Evolutionary conservation across 2,329 filamentous ascomycete genomes (phyloP).

Genomic region (Aspergillus melleus): DNA sequence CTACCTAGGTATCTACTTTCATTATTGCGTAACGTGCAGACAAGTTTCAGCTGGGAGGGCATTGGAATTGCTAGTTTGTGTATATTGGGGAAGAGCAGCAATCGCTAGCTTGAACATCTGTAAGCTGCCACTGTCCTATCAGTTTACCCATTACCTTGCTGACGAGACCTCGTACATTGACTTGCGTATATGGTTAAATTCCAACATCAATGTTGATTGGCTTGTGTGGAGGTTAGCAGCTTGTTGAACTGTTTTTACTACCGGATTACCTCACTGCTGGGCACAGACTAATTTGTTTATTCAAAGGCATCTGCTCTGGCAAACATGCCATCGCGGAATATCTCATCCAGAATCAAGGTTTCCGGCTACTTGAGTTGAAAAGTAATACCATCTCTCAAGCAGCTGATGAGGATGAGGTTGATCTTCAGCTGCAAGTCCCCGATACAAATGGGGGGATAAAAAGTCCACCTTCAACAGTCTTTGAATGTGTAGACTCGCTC

Average conservation of each 20-base stretch:
- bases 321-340: constrained; percentile 89
- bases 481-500: constrained; percentile 65
- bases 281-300: constrained; percentile 16
- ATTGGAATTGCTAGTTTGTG: too few relatives aligned
- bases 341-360: constrained; percentile 79
- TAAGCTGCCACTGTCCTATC: neutral
- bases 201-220: constrained; percentile 50
- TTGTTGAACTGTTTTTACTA: neutral
- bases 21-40: too few relatives aligned
- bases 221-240: constrained; percentile 49
- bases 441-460: constrained; percentile 19
- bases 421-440: constrained; percentile 28
- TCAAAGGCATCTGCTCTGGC: constrained; percentile 82
- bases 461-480: constrained; percentile 38
- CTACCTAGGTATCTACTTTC: neutral
- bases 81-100: neutral
- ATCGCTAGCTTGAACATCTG: neutral
- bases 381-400: constrained; percentile 24
- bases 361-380: constrained; percentile 68
- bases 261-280: neutral
- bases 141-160: neutral
- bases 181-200: neutral
- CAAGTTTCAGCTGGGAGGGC: too few relatives aligned
- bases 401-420: constrained; percentile 27
- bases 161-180: neutral